phyloP scores from a whole-genome alignment of 31 red algal genomes.

The Porphyra umbilicalis region DNA sequence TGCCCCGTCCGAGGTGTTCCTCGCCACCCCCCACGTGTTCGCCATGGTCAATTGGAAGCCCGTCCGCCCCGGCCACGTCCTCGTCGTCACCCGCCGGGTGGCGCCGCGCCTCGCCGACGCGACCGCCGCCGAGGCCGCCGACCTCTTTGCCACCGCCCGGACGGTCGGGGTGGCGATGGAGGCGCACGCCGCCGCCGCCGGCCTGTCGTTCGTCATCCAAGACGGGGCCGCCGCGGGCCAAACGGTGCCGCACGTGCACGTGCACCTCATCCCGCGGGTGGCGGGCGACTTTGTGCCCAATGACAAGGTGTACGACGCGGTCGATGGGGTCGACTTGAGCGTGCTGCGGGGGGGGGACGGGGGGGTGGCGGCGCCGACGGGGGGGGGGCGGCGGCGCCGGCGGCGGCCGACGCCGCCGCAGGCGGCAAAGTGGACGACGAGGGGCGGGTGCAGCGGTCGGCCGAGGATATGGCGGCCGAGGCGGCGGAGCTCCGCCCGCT shows the following conservation, averaged over 20 bases:
- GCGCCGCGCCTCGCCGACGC: conserved; percentile 63
- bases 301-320: conserved; percentile 69
- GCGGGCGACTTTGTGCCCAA: conserved; percentile 70
- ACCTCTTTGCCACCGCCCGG: conserved; percentile 76
- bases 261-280: conserved; percentile 75
- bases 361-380: background rate
- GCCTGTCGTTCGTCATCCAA: conserved; percentile 73
- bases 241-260: conserved; percentile 92
- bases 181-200: conserved; percentile 30
- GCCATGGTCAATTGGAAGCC: conserved; percentile 35
- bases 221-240: conserved; percentile 84
- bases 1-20: conserved; percentile 9
- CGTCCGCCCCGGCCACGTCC: conserved; percentile 22
- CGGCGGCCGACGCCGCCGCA: background rate
- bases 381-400: background rate
- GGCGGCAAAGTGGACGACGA: conserved; percentile 38
- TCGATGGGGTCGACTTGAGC: conserved; percentile 30
- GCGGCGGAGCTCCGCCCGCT: conserved; percentile 34
- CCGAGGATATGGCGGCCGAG: conserved; percentile 75
- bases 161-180: conserved; percentile 34
- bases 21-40: conserved; percentile 3
- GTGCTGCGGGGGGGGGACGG: background rate
- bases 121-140: conserved; percentile 47
- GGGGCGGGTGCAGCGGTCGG: conserved; percentile 42
- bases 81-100: conserved; percentile 53